Base-by-base conservation (phyloP, 495 filamentous ascomycete species). In the Penicillium taxi region DNA sequence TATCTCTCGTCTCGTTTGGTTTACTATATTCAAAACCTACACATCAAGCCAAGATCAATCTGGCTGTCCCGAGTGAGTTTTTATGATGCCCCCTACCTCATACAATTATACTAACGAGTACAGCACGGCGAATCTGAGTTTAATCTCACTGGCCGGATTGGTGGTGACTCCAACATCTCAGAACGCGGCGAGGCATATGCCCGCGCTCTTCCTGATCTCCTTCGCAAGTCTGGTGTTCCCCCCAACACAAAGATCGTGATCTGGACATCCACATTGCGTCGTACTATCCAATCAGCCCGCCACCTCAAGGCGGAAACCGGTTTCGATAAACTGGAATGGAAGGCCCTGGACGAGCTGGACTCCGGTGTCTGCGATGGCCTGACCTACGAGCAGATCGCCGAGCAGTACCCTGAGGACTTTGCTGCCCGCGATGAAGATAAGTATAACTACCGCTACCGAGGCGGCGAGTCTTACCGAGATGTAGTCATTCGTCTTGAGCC, bases 391-490 rank as follows among this genome's bases (percentile, higher is more conserved):
- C 80, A 96, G 54, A 96, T 98, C 56, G 84, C 86, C 44, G 74
- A 88, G 42, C 59, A 69, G 39, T 96, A 94, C 56, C 91, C 91
- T 0, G 87, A 95, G 42, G 91, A 98, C 63, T 98, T 98, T 60
- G 73, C 75, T 18, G 87, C 89, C 12, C 81, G 91, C 29, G 91
- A 98, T 55, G 85, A 95, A 39, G 91, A 98, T 63, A 98, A 98
- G 62, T 85, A 96, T 72, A 98, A 98, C 66, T 98, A 98, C 63
- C 88, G 91, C 35, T 98, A 98, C 61, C 83, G 90, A 1, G 91
- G 89, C 42, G 91, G 91, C 11, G 91, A 98, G 64, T 89, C 83
- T 41, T 98, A 98, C 59, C 86, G 91, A 35, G 91, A 98, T 55
- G 90, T 98, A 1, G 91, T 98, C 16, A 96, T 96, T 44, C 84